Conservation (phyloP, 331 rosid genomes). For the Dryas integrifolia region DNA sequence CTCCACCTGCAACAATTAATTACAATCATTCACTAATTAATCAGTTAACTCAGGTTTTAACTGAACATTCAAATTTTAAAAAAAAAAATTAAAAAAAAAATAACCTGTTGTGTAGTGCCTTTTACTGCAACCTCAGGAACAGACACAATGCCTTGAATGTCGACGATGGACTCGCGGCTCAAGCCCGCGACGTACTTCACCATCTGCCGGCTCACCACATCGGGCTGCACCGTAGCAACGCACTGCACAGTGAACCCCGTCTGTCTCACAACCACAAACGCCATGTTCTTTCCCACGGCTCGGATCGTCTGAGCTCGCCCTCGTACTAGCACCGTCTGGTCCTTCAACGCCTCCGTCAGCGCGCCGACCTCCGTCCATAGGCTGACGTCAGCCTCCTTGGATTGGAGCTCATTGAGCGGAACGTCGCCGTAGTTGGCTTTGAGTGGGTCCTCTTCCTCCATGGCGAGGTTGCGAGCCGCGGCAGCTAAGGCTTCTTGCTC, state of each 20-base stretch:
- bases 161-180: constrained; percentile 83
- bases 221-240: constrained; percentile 61
- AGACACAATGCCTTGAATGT: constrained; percentile 65
- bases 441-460: constrained; percentile 63
- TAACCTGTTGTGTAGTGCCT: constrained; percentile 79
- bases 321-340: constrained; percentile 45
- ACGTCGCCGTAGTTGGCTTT: constrained; percentile 65
- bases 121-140: constrained; percentile 58
- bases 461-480: constrained; percentile 39
- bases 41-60: neutral
- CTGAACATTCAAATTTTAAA: no score
- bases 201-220: constrained; percentile 75
- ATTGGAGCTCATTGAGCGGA: constrained; percentile 62
- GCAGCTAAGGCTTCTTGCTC: constrained; percentile 53
- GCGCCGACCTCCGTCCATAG: constrained; percentile 55
- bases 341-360: constrained; percentile 40
- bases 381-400: constrained; percentile 38
- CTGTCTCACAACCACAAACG: constrained; percentile 70
- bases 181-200: constrained; percentile 64
- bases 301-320: constrained; percentile 84
- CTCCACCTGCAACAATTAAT: constrained; percentile 58
- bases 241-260: constrained; percentile 79
- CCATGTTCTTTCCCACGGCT: constrained; percentile 86
- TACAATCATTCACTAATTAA: neutral
- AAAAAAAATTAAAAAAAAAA: neutral